These are phyloP conservation scores for Apophysomyces sp. DNA, from an alignment of 371 early-diverging fungal genomes.

Conservation along the genomic window DNA sequence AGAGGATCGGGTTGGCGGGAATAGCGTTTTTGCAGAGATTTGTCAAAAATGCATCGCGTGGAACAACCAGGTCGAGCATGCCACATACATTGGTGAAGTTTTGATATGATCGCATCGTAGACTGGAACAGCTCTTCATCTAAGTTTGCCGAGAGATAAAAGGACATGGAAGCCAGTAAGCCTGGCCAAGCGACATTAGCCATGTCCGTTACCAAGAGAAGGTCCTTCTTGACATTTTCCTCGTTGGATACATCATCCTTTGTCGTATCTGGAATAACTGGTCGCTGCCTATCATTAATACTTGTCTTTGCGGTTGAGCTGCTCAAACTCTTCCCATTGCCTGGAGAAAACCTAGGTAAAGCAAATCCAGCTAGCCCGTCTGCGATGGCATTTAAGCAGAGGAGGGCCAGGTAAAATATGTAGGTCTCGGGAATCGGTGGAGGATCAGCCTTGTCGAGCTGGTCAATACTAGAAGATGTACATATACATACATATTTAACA, in stretches of 20 bases:
- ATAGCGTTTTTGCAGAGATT: constrained; percentile 79
- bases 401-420: constrained; percentile 78
- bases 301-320: constrained; percentile 6
- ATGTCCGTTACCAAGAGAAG: constrained; percentile 74
- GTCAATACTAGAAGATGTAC: constrained; percentile 58
- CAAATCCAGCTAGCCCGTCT: constrained; percentile 69
- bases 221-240: constrained; percentile 48
- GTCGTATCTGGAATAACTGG: not conserved
- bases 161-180: constrained; percentile 78
- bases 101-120: constrained; percentile 70
- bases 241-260: not conserved
- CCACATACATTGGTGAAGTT: constrained; percentile 84
- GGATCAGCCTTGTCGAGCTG: constrained; percentile 93
- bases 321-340: constrained; percentile 15
- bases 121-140: constrained; percentile 85
- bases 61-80: constrained; percentile 73
- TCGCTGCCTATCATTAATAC: not conserved
- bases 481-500: not conserved
- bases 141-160: constrained; percentile 75
- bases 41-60: constrained; percentile 85
- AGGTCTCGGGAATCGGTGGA: constrained; percentile 85
- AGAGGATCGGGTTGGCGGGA: constrained; percentile 56
- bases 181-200: constrained; percentile 82
- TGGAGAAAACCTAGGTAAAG: constrained; percentile 63
- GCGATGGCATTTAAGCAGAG: constrained; percentile 67